phyloP scores from a whole-genome alignment of 257 asterid genomes.

The Gardenia jasminoides region DNA sequence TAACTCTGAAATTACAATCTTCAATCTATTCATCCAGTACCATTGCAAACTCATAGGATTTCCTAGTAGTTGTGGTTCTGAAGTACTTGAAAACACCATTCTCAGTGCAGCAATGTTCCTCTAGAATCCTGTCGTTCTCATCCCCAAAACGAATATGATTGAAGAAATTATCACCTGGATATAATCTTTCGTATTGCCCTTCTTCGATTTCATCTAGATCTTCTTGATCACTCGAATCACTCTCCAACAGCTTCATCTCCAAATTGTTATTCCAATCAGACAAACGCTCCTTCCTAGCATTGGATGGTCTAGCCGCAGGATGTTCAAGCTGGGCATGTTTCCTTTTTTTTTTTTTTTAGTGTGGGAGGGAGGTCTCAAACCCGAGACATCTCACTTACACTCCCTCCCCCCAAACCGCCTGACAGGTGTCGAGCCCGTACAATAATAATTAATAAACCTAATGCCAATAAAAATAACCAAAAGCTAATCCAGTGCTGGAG shows the following conservation, averaged over 20 bases:
- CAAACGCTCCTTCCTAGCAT: constrained; percentile 43
- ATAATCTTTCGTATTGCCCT: not conserved
- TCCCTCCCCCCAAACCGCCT: too few relatives aligned
- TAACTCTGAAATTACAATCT: too few relatives aligned
- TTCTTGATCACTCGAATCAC: not conserved
- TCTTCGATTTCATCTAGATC: not conserved
- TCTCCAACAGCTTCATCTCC: constrained; percentile 6
- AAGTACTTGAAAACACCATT: not conserved
- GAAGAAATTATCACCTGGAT: not conserved
- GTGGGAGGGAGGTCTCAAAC: too few relatives aligned
- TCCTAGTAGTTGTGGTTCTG: not conserved
- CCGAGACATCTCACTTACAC: too few relatives aligned
- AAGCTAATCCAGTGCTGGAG: too few relatives aligned
- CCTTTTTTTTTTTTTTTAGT: too few relatives aligned
- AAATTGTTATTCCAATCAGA: constrained; percentile 54
- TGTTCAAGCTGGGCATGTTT: constrained; percentile 75
- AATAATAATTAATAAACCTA: too few relatives aligned
- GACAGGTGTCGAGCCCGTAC: too few relatives aligned
- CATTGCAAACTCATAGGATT: not conserved
- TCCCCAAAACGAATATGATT: not conserved
- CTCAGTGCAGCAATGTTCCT: not conserved
- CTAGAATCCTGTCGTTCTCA: not conserved
- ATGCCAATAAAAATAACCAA: too few relatives aligned
- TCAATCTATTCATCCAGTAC: not conserved
- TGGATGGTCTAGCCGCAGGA: constrained; percentile 56